Base-by-base conservation (phyloP, 1,284 basidiomycete genomes). In the Cryptococcus wingfieldii region DNA sequence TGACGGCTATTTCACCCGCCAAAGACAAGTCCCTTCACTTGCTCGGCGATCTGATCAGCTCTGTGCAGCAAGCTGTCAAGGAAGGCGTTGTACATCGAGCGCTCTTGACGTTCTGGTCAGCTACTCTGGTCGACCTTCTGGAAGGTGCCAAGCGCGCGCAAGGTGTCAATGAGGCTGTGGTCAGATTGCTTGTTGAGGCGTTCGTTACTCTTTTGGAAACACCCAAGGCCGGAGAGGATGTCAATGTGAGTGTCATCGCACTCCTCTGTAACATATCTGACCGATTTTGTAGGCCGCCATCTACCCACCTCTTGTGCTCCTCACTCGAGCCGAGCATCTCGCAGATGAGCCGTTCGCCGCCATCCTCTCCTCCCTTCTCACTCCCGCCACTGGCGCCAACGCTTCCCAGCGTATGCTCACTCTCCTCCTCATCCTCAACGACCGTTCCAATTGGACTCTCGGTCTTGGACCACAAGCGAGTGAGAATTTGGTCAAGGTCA, bases 31-130 rank as follows among this genome's bases (percentile, higher is more conserved):
- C 89, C 23, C 57, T 81, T 38, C 71, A 78, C 28, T 64, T 81
- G 38, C 66, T 80, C 6, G 84, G 87, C 41, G 88, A 91, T 61
- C 75, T 84, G 1, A 79, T 80, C 8, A 74, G 91, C 7, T 79
- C 92, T 16, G 84, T 89, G 2, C 73, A 72, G 23, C 48, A 49
- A 14, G 83, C 84, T 0, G 65, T 88, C 54, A 82, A 82, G 64
- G 81, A 80, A 58, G 79, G 74, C 0, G 75, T 76, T 38, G 75
- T 80, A 0, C 87, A 96, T 71, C 86, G 86, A 41, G 83, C 87
- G 0, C 78, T 98, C 13, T 77, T 93, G 45, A 85, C 86, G 0
- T 98, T 98, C 77, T 92, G 92, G 78, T 83, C 86, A 4, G 86
- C 89, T 3, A 84, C 83, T 0, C 78, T 94, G 46, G 83, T 95